Percentiles rank a stretch among this genome's conserved stretches.
Evolutionary conservation across 1,284 basidiomycete species (phyloP).

Genomic region (Pascua sp.): DNA sequence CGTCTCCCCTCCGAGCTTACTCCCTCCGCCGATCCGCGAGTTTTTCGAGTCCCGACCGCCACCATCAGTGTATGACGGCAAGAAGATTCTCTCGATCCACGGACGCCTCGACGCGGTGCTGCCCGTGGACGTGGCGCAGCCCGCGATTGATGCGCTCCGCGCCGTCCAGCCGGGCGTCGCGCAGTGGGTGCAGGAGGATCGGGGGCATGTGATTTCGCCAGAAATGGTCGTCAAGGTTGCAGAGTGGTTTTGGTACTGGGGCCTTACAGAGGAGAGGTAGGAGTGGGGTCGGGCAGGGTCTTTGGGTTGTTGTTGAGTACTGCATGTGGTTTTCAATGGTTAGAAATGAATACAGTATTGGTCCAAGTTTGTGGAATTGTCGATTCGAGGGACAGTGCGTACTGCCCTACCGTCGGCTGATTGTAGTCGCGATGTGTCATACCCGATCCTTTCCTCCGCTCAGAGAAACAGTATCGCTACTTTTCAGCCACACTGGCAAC

Average conservation of each 20-base stretch:
- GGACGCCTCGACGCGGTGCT: constrained; percentile 50
- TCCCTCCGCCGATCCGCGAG: neutral
- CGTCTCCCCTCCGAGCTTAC: constrained; percentile 37
- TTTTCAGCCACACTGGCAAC: too few species aligned
- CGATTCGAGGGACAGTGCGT: too few species aligned
- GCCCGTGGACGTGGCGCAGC: constrained; percentile 21
- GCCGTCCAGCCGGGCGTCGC: neutral
- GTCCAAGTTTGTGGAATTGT: too few species aligned
- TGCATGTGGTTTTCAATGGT: too few species aligned
- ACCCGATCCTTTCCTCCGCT: too few species aligned
- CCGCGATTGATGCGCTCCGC: neutral
- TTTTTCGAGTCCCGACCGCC: too few species aligned
- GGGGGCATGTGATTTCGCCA: constrained; percentile 9
- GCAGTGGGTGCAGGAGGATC: constrained; percentile 19
- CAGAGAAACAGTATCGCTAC: too few species aligned
- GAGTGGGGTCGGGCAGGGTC: too few species aligned
- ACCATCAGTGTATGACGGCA: constrained; percentile 55
- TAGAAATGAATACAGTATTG: too few species aligned
- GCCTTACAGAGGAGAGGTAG: neutral
- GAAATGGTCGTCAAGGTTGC: constrained; percentile 5
- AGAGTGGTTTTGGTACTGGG: constrained; percentile 12
- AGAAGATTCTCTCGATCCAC: constrained; percentile 66
- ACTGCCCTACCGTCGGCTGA: too few species aligned
- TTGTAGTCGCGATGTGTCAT: too few species aligned
- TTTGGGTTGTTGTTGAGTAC: too few species aligned